Conservation (phyloP, 768 basidiomycete genomes). For the Calocybe cyanea region DNA sequence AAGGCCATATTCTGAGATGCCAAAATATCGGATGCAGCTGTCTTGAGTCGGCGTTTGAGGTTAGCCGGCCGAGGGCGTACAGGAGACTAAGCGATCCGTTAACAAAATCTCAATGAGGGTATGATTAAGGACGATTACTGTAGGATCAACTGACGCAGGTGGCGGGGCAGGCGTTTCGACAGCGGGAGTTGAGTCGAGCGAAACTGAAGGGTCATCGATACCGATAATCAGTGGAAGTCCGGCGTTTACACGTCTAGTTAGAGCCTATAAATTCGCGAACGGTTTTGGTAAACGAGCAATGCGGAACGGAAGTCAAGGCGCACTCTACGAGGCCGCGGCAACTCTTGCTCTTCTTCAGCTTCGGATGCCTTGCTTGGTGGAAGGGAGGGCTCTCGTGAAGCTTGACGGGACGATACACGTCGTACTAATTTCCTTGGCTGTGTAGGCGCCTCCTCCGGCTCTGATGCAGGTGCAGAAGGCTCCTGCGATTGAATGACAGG, state of each 20-base stretch:
- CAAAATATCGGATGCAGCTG: conserved; percentile 18
- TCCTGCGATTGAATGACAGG: conserved; percentile 54
- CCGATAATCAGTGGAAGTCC: conserved; percentile 36
- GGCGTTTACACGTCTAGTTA: conserved; percentile 40
- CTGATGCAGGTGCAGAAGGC: conserved; percentile 34
- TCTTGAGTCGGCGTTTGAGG: conserved; percentile 55
- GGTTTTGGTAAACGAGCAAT: neutral
- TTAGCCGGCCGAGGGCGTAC: conserved; percentile 34
- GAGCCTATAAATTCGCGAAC: conserved; percentile 24
- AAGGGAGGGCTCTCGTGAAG: conserved; percentile 33
- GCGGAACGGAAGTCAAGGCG: neutral
- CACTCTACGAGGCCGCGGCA: conserved; percentile 29
- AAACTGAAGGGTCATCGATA: conserved; percentile 39
- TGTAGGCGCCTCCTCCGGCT: conserved; percentile 13
- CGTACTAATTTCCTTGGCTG: conserved; percentile 27
- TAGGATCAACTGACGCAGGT: conserved; percentile 16
- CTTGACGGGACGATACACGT: conserved; percentile 35
- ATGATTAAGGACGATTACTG: conserved; percentile 12
- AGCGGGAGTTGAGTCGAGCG: conserved; percentile 30
- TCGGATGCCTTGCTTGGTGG: conserved; percentile 11
- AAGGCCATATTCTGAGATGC: conserved; percentile 23
- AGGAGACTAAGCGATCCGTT: conserved; percentile 29
- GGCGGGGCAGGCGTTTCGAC: conserved; percentile 16
- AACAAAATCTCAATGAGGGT: neutral
- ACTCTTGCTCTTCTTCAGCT: conserved; percentile 15